Percentiles rank a stretch among this genome's conserved stretches.
These are phyloP conservation scores for Obelidium mucronatum DNA, from an alignment of 192 early-diverging fungal species.

Conservation along the genomic window DNA sequence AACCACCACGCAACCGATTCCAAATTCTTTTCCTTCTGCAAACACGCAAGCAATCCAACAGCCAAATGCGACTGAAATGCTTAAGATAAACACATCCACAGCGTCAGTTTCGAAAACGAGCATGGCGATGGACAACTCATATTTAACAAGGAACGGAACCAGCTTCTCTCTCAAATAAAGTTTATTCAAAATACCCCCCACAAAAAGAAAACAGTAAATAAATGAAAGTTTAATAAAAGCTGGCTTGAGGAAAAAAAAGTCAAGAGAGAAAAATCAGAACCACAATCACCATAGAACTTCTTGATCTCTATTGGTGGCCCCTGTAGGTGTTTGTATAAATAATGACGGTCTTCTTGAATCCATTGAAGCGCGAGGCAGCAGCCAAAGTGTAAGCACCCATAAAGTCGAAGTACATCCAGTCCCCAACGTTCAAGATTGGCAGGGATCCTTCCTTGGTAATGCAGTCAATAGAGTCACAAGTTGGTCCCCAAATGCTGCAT, in stretches of 20 bases:
- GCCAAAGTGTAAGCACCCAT: slow-evolving; percentile 99
- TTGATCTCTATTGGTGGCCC: background rate
- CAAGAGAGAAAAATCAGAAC: background rate
- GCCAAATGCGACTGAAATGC: too few relatives aligned
- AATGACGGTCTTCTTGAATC: slow-evolving; percentile 82
- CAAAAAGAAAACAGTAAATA: background rate
- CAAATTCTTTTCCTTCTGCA: too few relatives aligned
- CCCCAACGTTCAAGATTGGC: slow-evolving; percentile 88
- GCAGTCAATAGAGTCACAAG: slow-evolving; percentile 98
- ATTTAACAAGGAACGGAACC: background rate
- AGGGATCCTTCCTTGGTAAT: slow-evolving; percentile 71
- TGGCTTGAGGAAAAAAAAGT: too few relatives aligned
- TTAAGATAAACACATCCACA: too few relatives aligned
- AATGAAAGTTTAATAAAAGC: too few relatives aligned
- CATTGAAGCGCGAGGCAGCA: slow-evolving; percentile 72
- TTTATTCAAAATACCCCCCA: background rate
- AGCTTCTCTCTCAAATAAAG: too few relatives aligned
- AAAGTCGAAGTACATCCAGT: slow-evolving; percentile 93
- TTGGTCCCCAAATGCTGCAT: slow-evolving; percentile 95
- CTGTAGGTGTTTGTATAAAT: slow-evolving; percentile 84
- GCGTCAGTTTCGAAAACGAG: too few relatives aligned
- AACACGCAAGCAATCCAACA: too few relatives aligned
- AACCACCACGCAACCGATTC: too few relatives aligned
- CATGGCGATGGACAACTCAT: too few relatives aligned
- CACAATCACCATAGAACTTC: background rate